Evolutionary conservation across 352 stramenopile genomes (phyloP).

Genomic region (Blastocystis sp.): DNA sequence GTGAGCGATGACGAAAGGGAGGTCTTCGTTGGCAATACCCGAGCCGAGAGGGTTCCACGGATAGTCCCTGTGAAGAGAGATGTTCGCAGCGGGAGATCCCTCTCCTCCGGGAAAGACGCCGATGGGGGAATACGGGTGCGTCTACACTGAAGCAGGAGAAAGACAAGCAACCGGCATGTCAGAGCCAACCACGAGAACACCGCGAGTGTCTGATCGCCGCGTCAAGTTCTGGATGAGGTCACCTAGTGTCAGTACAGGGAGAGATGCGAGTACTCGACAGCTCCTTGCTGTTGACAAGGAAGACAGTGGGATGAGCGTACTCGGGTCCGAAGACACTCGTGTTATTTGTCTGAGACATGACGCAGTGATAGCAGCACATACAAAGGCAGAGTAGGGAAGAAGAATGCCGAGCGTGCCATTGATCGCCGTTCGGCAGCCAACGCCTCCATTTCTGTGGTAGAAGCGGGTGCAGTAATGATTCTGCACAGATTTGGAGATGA

Average conservation of each 20-base stretch:
- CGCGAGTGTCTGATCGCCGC: neutral
- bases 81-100: constrained; percentile 36
- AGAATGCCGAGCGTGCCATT: constrained; percentile 23
- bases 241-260: neutral
- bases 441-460: constrained; percentile 49
- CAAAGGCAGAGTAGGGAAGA: neutral
- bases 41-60: constrained; percentile 45
- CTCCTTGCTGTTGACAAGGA: constrained; percentile 14
- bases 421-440: constrained; percentile 54
- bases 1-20: neutral
- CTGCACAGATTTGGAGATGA: constrained; percentile 44
- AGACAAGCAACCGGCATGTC: neutral
- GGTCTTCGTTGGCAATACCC: constrained; percentile 10
- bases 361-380: neutral
- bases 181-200: constrained; percentile 16
- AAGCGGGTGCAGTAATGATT: constrained; percentile 59
- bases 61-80: constrained; percentile 55
- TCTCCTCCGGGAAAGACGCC: constrained; percentile 7
- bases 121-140: constrained; percentile 35
- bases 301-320: constrained; percentile 30
- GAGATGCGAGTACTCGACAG: neutral
- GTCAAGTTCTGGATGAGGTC: neutral
- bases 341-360: neutral
- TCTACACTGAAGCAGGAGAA: neutral
- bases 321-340: neutral